phyloP scores from a whole-genome alignment of 1,284 basidiomycete genomes.

The Tylopilus sp. region DNA sequence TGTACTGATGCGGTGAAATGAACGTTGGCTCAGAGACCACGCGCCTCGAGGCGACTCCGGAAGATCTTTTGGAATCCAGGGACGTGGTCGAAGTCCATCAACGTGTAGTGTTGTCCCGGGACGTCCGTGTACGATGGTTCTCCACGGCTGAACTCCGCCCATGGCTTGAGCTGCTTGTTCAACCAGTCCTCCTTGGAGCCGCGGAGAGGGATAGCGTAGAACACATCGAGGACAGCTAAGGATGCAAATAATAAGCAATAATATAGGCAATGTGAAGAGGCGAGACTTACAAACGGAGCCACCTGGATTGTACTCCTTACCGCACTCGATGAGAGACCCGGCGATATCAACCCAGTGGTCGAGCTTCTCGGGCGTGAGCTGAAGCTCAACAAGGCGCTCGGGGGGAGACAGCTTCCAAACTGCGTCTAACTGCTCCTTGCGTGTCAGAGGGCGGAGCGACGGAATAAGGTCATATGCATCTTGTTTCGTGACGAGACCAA shows the following conservation, averaged over 20 bases:
- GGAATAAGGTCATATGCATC: slow-evolving; percentile 34
- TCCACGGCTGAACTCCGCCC: slow-evolving; percentile 36
- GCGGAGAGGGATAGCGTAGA: slow-evolving; percentile 43
- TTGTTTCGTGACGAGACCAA: slow-evolving; percentile 42
- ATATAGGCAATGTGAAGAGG: neutral
- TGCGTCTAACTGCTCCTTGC: slow-evolving; percentile 37
- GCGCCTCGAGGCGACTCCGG: slow-evolving; percentile 40
- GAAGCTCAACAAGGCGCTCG: slow-evolving; percentile 43
- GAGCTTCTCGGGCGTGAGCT: slow-evolving; percentile 39
- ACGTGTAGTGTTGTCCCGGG: slow-evolving; percentile 45
- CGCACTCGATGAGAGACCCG: slow-evolving; percentile 43
- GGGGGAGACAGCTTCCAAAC: slow-evolving; percentile 44
- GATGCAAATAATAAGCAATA: neutral
- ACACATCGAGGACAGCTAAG: slow-evolving; percentile 36
- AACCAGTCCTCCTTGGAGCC: slow-evolving; percentile 47
- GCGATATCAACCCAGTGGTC: slow-evolving; percentile 47
- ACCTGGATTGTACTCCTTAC: slow-evolving; percentile 38
- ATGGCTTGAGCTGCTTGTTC: slow-evolving; percentile 47
- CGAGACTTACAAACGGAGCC: slow-evolving; percentile 38
- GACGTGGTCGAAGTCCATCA: slow-evolving; percentile 48
- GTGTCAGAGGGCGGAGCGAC: slow-evolving; percentile 27
- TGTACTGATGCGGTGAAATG: neutral
- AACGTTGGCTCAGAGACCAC: slow-evolving; percentile 30
- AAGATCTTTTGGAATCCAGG: slow-evolving; percentile 47
- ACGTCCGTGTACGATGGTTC: slow-evolving; percentile 42